Base-by-base conservation (phyloP, 2,329 filamentous ascomycete genomes). In the Xylogone sp. region DNA sequence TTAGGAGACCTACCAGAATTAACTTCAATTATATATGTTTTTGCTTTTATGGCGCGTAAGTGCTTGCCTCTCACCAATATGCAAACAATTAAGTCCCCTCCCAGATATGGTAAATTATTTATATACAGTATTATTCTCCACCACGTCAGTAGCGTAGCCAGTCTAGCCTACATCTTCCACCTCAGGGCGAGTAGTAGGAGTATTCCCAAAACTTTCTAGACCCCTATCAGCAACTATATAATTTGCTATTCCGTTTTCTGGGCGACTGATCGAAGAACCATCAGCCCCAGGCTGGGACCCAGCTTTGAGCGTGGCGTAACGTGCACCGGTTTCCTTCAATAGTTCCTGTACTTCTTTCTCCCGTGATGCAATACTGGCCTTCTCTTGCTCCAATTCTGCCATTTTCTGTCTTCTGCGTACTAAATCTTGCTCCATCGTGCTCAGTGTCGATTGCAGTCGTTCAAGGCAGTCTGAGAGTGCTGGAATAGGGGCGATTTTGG, bases 261-360 rank as follows among this genome's bases (percentile, higher is more conserved):
- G 34, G 4, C n/a, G 5, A 39, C 4, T 16, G n/a, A 39, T 39
- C n/a, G n/a, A 13, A 10, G 59, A 50, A 53, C 63, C 58, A 21
- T 45, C 43, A 42, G 54, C 49, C 19, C 54, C 59, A 22, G 75
- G 65, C 3, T 75, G 75, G 2, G 70, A 69, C 54, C 78, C 75
- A 34, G 65, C 69, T 50, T 78, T 77, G 52, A 86, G 62, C 49
- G 74, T 76, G 60, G 85, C 78, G 64, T 87, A 90, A 56, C 82
- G 78, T 54, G 88, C 83, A 0, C 89, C 91, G 0, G 90, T 89
- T 66, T 94, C 86, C 65, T 90, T 86, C 48, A 97, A 72, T 50
- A 95, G 72, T 19, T 79, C 77, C 69, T 97, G 92, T 0, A 97
- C 87, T 67, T 94, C 88, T 4, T 75, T 78, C 69, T 96, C 88